These are phyloP conservation scores for Fusarium sublunatum DNA, from an alignment of 2,329 filamentous ascomycete species.

Conservation along the genomic window DNA sequence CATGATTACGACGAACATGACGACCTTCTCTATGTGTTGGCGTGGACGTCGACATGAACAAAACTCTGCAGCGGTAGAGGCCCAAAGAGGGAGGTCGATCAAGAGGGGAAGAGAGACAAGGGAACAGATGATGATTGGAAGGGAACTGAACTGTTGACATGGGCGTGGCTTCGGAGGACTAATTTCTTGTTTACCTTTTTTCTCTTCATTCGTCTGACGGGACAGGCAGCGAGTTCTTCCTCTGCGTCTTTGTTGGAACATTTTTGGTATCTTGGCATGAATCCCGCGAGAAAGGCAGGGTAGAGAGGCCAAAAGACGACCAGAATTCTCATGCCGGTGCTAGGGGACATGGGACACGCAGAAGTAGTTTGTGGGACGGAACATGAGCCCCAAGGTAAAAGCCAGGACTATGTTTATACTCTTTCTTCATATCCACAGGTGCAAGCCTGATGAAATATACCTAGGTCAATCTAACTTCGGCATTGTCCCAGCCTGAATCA, in stretches of 20 bases:
- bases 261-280: conserved; percentile 13
- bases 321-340: conserved; percentile 8
- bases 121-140: conserved; percentile 14
- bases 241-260: conserved; percentile 1
- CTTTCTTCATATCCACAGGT: conserved; percentile 29
- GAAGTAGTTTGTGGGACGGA: conserved; percentile 22
- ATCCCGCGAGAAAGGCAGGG: conserved; percentile 4
- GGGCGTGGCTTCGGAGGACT: conserved; percentile 12
- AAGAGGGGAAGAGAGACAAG: conserved; percentile 20
- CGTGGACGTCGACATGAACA: conserved; percentile 3
- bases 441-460: conserved; percentile 8
- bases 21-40: conserved; percentile 24
- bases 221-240: conserved; percentile 4
- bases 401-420: conserved; percentile 23
- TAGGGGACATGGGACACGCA: conserved; percentile 15
- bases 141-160: conserved; percentile 6
- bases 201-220: conserved; percentile 5
- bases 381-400: conserved; percentile 4
- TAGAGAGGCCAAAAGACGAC: conserved; percentile 13
- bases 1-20: conserved; percentile 32
- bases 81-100: conserved; percentile 24
- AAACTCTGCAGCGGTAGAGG: conserved; percentile 16
- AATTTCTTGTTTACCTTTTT: conserved; percentile 12
- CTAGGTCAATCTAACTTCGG: conserved; percentile 14
- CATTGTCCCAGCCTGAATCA: background rate